A percentile compares a stretch with the other conserved stretches of the same genome.
Conservation (phyloP, 2,329 filamentous ascomycete species). For the Aspergillus aculeatinus region DNA sequence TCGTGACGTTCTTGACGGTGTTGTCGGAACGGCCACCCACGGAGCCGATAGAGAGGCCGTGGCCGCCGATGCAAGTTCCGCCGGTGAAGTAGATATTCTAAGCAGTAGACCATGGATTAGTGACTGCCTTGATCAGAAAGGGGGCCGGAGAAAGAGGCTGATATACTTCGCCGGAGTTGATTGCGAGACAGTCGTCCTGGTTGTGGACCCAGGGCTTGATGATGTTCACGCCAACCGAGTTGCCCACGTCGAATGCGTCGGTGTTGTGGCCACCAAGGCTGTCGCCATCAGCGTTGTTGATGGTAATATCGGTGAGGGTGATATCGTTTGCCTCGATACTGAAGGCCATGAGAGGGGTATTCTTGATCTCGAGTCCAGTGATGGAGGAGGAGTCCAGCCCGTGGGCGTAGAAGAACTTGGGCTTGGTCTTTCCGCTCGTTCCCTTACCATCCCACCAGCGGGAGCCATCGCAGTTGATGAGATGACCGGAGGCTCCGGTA, state of each 20-base stretch:
- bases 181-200: slow-evolving; percentile 41
- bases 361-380: slow-evolving; percentile 40
- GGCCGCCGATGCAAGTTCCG: slow-evolving; percentile 40
- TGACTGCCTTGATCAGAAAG: not conserved
- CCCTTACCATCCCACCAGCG: slow-evolving; percentile 48
- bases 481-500: slow-evolving; percentile 35
- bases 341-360: slow-evolving; percentile 44
- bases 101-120: not conserved
- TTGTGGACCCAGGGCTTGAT: slow-evolving; percentile 45
- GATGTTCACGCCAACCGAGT: slow-evolving; percentile 47
- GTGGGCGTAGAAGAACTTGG: slow-evolving; percentile 41
- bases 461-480: slow-evolving; percentile 42
- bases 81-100: slow-evolving; percentile 23
- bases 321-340: slow-evolving; percentile 33
- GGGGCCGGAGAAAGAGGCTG: not conserved
- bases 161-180: slow-evolving; percentile 25
- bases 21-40: slow-evolving; percentile 53
- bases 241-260: slow-evolving; percentile 53
- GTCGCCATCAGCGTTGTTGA: slow-evolving; percentile 43
- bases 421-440: slow-evolving; percentile 40
- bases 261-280: slow-evolving; percentile 44
- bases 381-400: slow-evolving; percentile 42
- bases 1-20: slow-evolving; percentile 49
- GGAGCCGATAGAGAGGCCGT: slow-evolving; percentile 35
- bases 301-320: slow-evolving; percentile 35